Evolutionary conservation across 2,329 filamentous ascomycete species (phyloP), one percentile per base, ranked within the genome.

Genomic region (Fusarium sp.): DNA sequence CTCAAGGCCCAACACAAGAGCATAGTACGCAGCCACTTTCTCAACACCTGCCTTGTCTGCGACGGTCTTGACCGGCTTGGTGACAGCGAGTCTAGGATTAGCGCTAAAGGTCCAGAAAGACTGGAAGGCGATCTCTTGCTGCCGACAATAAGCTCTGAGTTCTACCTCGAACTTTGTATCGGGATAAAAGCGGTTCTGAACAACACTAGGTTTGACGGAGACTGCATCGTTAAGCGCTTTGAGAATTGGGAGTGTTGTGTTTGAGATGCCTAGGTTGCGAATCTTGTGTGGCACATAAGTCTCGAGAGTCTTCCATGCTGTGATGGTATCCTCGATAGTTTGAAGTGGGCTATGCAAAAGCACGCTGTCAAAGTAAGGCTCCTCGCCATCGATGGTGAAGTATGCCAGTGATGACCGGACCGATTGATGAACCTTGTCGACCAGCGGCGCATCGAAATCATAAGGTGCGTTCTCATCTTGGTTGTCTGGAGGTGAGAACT

Each of bases 101-200:
- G 79, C 83, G 4, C 79, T 82, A 57, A 87, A 69, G 1, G 83
- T 86, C 83, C 85, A 87, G 70, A 86, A 88, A 10, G 81, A 77
- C 75, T 88, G 85, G 70, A 85, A 87, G 15, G 78, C 70, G 56
- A 85, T 80, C 11, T 69, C 74, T 32, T 74, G 68, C 21, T 75
- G 69, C n/a, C 79, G 77, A 56, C 83, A 86, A 60, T 81, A 83
- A 1, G 79, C 77, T 21, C 91, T 85, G 17, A 94, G 76, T 1
- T 80, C 78, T 1, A 80, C 78, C 65, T 94, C 92, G 69, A 86
- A 91, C 4, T 75, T 73, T 1, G 87, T 90, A 3, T 79, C 77
- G 3, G 79, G 77, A 73, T 89, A 86, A 77, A 96, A 93, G 3
- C 91, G 85, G 73, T 96, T 95, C 78, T 96, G 92, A 7, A 94